phyloP scores from a whole-genome alignment of 441 rosid genomes.

The Gossypium schwendimanii region DNA sequence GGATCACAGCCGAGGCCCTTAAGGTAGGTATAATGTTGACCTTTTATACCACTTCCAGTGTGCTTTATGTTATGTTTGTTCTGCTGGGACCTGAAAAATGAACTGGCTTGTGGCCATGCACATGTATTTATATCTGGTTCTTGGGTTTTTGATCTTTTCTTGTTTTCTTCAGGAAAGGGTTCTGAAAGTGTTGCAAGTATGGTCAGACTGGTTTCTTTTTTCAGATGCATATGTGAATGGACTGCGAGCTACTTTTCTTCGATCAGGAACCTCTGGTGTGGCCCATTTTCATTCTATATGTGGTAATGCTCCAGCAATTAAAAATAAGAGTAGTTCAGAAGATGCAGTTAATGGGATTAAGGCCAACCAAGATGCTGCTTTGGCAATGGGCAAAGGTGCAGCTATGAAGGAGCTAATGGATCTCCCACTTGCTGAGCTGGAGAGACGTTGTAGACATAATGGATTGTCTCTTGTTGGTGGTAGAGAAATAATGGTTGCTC shows the following conservation, averaged over 20 bases:
- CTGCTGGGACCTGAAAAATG: conserved; percentile 3
- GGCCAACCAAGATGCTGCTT: conserved; percentile 77
- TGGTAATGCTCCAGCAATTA: conserved; percentile 78
- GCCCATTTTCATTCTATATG: conserved; percentile 77
- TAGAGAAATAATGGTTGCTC: conserved; percentile 93
- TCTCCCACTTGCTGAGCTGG: conserved; percentile 86
- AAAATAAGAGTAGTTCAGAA: conserved; percentile 48
- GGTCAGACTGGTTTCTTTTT: conserved; percentile 99
- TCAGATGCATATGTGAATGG: conserved; percentile 98
- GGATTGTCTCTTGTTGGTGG: conserved; percentile 97
- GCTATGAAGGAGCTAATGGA: conserved; percentile 87
- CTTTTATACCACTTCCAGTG: not conserved
- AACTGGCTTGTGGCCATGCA: not conserved
- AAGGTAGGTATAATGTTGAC: conserved; percentile 43
- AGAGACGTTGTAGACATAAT: conserved; percentile 95
- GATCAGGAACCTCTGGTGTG: conserved; percentile 85
- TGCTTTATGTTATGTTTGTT: conserved; percentile 11
- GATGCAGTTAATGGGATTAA: conserved; percentile 41
- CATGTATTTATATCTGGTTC: conserved; percentile 10
- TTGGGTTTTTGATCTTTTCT: not conserved
- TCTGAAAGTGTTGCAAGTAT: conserved; percentile 93
- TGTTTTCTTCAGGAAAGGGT: conserved; percentile 71
- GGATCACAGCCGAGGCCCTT: conserved; percentile 98
- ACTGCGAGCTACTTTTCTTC: conserved; percentile 88
- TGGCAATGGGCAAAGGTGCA: conserved; percentile 95